Conservation (phyloP, 176 grass and related monocot species). For the Neostapfia colusana region DNA sequence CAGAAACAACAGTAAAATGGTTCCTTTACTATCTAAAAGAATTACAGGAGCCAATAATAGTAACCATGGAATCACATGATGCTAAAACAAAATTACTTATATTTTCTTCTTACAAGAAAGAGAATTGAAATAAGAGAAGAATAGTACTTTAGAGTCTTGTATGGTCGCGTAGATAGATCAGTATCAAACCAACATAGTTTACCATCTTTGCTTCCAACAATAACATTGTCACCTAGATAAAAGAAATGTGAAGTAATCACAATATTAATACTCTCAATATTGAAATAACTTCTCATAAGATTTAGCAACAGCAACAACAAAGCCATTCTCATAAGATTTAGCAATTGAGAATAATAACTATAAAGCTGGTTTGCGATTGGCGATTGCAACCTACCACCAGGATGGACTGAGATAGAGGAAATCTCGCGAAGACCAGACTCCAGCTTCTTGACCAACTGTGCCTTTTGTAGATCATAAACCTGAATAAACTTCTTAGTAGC, state of each 20-base stretch:
- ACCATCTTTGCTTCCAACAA: conserved; percentile 94
- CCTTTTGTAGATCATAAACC: conserved; percentile 88
- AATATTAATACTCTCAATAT: not conserved
- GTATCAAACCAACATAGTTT: conserved; percentile 99
- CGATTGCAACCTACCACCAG: conserved; percentile 60
- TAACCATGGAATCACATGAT: conserved; percentile 1
- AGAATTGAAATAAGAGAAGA: conserved; percentile 18
- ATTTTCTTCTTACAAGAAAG: not conserved
- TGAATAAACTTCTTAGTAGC: conserved; percentile 94
- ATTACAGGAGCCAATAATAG: too few species aligned
- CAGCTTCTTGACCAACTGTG: conserved; percentile 76
- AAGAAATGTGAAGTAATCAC: conserved; percentile 19
- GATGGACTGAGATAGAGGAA: conserved; percentile 87
- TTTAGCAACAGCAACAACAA: not conserved
- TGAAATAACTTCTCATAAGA: not conserved
- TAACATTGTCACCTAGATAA: conserved; percentile 86
- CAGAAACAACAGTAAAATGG: not conserved
- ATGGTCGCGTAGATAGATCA: conserved; percentile 76
- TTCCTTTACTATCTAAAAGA: not conserved
- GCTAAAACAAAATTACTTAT: not conserved
- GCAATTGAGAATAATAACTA: conserved; percentile 12
- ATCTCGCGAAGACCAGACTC: conserved; percentile 84
- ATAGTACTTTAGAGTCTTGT: conserved; percentile 82
- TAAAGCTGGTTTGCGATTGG: conserved; percentile 12
- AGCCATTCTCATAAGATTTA: too few species aligned